Conservation (phyloP, 1,284 basidiomycete genomes). For the Microbotryomycetes sp. region DNA sequence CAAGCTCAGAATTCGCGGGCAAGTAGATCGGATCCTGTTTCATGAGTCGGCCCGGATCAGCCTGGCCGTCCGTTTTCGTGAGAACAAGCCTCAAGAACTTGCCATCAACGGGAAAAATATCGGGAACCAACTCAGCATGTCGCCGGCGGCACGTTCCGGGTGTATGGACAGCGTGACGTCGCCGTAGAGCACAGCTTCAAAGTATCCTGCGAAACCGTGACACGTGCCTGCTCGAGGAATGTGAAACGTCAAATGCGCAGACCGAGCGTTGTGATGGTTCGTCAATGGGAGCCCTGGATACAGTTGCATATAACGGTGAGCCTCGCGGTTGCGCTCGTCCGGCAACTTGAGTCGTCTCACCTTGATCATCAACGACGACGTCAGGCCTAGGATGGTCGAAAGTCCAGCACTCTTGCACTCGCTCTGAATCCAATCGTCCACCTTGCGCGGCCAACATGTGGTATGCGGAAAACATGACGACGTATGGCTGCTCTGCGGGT, state of each 20-base stretch:
- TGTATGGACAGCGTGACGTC: constrained; percentile 88
- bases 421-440: constrained; percentile 52
- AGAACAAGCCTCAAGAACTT: constrained; percentile 27
- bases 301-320: too few species aligned
- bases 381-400: constrained; percentile 88
- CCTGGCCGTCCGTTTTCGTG: too few species aligned
- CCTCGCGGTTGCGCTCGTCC: too few species aligned
- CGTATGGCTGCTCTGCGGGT: constrained; percentile 80
- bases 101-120: constrained; percentile 85
- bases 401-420: constrained; percentile 93
- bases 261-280: constrained; percentile 44
- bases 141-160: constrained; percentile 77
- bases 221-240: constrained; percentile 91
- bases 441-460: constrained; percentile 72
- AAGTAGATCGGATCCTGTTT: constrained; percentile 81
- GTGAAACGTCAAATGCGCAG: constrained; percentile 62
- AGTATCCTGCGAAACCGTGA: constrained; percentile 97
- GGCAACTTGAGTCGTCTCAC: too few species aligned
- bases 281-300: constrained; percentile 40
- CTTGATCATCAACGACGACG: constrained; percentile 61
- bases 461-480: constrained; percentile 93
- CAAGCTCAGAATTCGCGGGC: constrained; percentile 82
- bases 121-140: constrained; percentile 99
- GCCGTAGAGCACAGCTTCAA: constrained; percentile 87
- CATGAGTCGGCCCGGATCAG: background rate